These are phyloP conservation scores for Phytophthora vignae DNA, from an alignment of 352 stramenopile genomes.

Conservation along the genomic window DNA sequence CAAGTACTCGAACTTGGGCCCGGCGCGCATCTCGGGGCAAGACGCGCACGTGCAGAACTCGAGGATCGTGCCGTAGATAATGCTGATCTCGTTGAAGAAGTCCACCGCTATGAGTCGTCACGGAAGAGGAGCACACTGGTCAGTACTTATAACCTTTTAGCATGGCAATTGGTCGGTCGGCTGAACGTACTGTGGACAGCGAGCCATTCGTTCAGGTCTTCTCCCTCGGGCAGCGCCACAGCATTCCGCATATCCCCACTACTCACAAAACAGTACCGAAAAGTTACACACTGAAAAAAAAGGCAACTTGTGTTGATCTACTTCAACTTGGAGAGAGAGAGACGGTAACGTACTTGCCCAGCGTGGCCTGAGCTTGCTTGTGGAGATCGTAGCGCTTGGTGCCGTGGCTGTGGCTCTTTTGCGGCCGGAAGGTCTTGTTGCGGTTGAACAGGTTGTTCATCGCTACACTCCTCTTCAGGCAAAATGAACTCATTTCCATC, in stretches of 20 bases:
- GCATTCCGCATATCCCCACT: slow-evolving; percentile 76
- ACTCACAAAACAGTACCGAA: background rate
- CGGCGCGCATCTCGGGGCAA: slow-evolving; percentile 81
- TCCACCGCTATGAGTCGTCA: slow-evolving; percentile 77
- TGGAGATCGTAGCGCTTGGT: slow-evolving; percentile 88
- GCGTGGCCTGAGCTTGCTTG: slow-evolving; percentile 82
- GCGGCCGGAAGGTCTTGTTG: slow-evolving; percentile 89
- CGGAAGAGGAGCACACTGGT: background rate
- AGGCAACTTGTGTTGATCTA: too few relatives aligned
- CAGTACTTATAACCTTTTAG: background rate
- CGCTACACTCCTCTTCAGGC: background rate
- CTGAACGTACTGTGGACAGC: slow-evolving; percentile 86
- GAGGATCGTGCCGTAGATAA: slow-evolving; percentile 92
- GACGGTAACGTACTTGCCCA: slow-evolving; percentile 75
- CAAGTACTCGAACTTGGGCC: slow-evolving; percentile 91
- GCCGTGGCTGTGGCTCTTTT: slow-evolving; percentile 84
- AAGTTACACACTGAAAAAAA: background rate
- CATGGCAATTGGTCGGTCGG: background rate
- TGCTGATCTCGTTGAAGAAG: slow-evolving; percentile 95
- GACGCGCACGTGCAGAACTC: slow-evolving; percentile 79
- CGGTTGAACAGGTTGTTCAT: slow-evolving; percentile 83
- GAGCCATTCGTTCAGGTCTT: slow-evolving; percentile 94
- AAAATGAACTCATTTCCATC: background rate
- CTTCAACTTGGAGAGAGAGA: too few relatives aligned
- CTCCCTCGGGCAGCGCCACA: slow-evolving; percentile 68